Base-by-base conservation (phyloP, 768 basidiomycete genomes). In the Neoboletus magnificus region DNA sequence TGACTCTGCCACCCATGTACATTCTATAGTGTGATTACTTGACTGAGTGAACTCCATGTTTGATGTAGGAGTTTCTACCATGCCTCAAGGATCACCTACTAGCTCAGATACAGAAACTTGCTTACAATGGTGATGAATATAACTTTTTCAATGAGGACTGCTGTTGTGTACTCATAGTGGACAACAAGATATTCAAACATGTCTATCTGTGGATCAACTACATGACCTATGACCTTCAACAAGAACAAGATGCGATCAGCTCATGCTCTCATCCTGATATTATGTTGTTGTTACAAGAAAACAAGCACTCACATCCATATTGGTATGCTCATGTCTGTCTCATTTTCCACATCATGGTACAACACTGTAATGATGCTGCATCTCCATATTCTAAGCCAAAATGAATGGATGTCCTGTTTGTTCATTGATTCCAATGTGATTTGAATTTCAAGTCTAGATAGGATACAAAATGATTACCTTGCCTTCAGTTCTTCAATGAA, bases 231-330 rank as follows among this genome's bases (percentile, higher is more conserved):
- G 59, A 71, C 39, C 50, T 70, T 2, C 48, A 40, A 22, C 58
- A n/a, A 27, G 50, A 55, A 7, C 75, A 79, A 55, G 77, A 81
- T 54, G 57, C 66, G 0, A 64, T 80, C 51, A 77, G 76, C 37
- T 67, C 74, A 1, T 63, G 48, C 0, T 30, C 33, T 1, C 67
- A 73, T 3, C 37, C n/a, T n/a, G n/a, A n/a, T n/a, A n/a, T n/a
- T n/a, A n/a, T n/a, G n/a, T n/a, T n/a, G n/a, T n/a, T n/a, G n/a
- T n/a, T n/a, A n/a, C n/a, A n/a, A n/a, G n/a, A n/a, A n/a, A n/a
- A n/a, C n/a, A n/a, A n/a, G n/a, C n/a, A n/a, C n/a, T n/a, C n/a
- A n/a, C n/a, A n/a, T n/a, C n/a, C n/a, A n/a, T n/a, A n/a, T n/a
- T n/a, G n/a, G n/a, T n/a, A n/a, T n/a, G n/a, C n/a, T n/a, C n/a